Evolutionary conservation across 495 filamentous ascomycete genomes (phyloP).

Genomic region (Aspergillus wentii): DNA sequence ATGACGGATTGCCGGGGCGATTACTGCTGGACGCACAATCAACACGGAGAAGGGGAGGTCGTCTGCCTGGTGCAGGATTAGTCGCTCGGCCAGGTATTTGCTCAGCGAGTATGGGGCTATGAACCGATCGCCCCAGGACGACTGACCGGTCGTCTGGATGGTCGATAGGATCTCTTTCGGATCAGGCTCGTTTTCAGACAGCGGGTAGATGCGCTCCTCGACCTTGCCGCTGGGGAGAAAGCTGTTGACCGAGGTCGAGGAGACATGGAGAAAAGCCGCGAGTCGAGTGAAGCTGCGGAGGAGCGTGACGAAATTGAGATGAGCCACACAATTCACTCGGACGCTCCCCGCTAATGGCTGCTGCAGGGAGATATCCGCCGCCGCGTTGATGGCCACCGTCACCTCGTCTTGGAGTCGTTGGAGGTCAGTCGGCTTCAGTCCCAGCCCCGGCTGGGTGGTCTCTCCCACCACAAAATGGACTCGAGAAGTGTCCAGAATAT

Average conservation of each 20-base stretch:
- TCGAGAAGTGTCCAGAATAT: slow-evolving; percentile 13
- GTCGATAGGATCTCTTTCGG: slow-evolving; percentile 1
- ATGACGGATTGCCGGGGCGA: slow-evolving; percentile 16
- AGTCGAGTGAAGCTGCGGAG: slow-evolving; percentile 5
- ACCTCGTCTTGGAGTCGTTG: slow-evolving; percentile 4
- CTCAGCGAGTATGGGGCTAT: slow-evolving; percentile 12
- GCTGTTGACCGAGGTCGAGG: slow-evolving; percentile 6
- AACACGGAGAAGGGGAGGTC: slow-evolving; percentile 7
- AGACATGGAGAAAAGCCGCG: slow-evolving; percentile 11
- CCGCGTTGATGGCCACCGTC: slow-evolving; percentile 11
- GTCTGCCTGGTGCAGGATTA: slow-evolving; percentile 2
- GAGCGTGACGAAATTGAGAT: neutral
- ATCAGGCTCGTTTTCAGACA: slow-evolving; percentile 2
- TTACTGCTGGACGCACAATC: slow-evolving; percentile 12
- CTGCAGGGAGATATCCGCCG: slow-evolving; percentile 12
- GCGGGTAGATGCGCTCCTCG: slow-evolving; percentile 6
- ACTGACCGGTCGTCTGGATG: slow-evolving; percentile 5
- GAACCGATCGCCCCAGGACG: slow-evolving; percentile 7
- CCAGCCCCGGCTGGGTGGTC: slow-evolving; percentile 8
- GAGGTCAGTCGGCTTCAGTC: slow-evolving; percentile 2
- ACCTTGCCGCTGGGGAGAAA: slow-evolving; percentile 10
- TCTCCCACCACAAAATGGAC: slow-evolving; percentile 15
- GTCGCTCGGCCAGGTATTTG: slow-evolving; percentile 18
- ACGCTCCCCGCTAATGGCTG: slow-evolving; percentile 4
- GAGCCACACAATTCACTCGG: slow-evolving; percentile 9